Evolutionary conservation across 768 basidiomycete genomes (phyloP).

Genomic region (Crucibulum laeve): DNA sequence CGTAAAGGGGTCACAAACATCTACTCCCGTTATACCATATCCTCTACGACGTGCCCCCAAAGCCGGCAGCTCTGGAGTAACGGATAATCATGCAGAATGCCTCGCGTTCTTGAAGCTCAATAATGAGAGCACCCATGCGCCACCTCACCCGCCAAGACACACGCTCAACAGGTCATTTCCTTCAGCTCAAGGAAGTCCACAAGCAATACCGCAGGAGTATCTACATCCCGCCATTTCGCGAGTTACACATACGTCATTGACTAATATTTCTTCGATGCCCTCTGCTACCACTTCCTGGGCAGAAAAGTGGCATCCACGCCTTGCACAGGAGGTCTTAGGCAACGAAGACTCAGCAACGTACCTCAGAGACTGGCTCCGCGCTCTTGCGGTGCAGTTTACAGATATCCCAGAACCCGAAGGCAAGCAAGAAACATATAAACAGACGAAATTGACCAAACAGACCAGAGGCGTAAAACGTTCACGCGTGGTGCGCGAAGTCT

Average conservation of each 20-base stretch:
- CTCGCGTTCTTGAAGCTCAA: no score
- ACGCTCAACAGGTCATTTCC: neutral
- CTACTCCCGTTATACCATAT: conserved; percentile 16
- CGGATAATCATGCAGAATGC: no score
- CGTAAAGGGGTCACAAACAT: conserved; percentile 39
- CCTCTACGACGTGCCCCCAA: neutral
- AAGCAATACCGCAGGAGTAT: no score
- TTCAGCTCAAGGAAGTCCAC: conserved; percentile 22
- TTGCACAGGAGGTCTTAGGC: conserved; percentile 73
- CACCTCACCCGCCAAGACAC: no score
- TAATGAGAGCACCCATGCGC: no score
- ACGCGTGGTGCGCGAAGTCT: conserved; percentile 52
- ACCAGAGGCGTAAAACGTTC: conserved; percentile 41
- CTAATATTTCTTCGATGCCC: conserved; percentile 11
- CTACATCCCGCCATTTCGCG: conserved; percentile 55
- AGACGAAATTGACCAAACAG: conserved; percentile 16
- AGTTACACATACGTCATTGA: conserved; percentile 19
- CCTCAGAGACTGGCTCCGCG: conserved; percentile 74
- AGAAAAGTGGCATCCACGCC: conserved; percentile 70
- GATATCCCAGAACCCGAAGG: conserved; percentile 2
- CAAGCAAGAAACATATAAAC: conserved; percentile 9
- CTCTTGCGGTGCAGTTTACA: conserved; percentile 58
- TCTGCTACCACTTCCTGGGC: conserved; percentile 55
- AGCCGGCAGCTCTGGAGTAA: no score
- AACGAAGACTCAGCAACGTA: conserved; percentile 69